Evolutionary conservation across 2,329 filamentous ascomycete species (phyloP).

Genomic region (Penicillium concentricum): DNA sequence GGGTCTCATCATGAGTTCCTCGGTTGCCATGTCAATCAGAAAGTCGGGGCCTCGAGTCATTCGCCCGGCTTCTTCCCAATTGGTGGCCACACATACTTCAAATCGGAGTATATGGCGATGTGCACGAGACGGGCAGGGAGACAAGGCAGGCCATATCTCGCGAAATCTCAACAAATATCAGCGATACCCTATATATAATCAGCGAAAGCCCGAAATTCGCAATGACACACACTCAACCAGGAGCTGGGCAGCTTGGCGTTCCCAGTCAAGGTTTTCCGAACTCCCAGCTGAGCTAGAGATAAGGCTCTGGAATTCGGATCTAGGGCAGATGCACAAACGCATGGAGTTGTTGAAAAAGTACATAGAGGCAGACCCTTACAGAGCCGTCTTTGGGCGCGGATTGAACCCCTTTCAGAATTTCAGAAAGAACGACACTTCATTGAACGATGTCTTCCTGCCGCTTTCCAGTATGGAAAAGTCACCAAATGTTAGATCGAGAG

Average conservation of each 20-base stretch:
- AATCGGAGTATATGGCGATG: constrained; percentile 11
- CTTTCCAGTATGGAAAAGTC: constrained; percentile 17
- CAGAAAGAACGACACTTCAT: constrained; percentile 23
- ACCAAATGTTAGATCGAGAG: constrained; percentile 5
- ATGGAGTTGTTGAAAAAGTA: constrained; percentile 38
- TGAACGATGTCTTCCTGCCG: constrained; percentile 33
- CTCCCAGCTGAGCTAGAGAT: constrained; percentile 7
- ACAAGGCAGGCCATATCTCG: constrained; percentile 11
- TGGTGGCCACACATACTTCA: constrained; percentile 5
- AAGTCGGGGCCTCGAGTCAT: constrained; percentile 1
- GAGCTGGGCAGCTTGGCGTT: constrained; percentile 2
- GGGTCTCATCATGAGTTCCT: constrained; percentile 16
- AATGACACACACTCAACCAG: constrained; percentile 1
- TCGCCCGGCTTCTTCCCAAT: constrained; percentile 11
- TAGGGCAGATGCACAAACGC: constrained; percentile 26
- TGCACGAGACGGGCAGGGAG: constrained; percentile 12
- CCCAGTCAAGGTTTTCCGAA: constrained; percentile 12
- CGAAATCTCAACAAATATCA: constrained; percentile 9
- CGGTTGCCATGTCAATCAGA: constrained; percentile 9
- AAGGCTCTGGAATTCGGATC: constrained; percentile 24
- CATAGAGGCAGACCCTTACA: constrained; percentile 41
- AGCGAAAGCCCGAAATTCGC: constrained; percentile 3
- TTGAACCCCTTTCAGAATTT: constrained; percentile 24
- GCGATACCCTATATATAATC: constrained; percentile 9
- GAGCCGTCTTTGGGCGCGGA: constrained; percentile 41